These are phyloP conservation scores for Tetracladium marchalianum DNA, from an alignment of 495 filamentous ascomycete genomes.

Conservation along the genomic window DNA sequence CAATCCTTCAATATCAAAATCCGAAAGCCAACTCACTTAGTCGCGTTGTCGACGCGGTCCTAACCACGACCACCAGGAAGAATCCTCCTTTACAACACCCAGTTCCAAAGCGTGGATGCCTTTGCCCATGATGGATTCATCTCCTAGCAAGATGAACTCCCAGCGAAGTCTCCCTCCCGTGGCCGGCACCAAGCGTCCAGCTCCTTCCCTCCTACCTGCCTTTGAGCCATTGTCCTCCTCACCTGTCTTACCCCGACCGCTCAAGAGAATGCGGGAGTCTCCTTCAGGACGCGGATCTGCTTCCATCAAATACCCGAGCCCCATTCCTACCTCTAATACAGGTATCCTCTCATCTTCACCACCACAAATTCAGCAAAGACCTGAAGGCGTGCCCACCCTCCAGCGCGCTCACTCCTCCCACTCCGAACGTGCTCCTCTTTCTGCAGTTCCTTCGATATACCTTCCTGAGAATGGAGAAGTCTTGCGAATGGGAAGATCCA, in stretches of 20 bases:
- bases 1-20: conserved; percentile 9
- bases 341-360: conserved; percentile 87
- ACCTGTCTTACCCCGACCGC: conserved; percentile 65
- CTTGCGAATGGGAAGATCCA: conserved; percentile 81
- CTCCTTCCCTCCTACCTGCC: conserved; percentile 73
- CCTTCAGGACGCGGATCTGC: conserved; percentile 28
- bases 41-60: conserved; percentile 16
- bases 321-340: conserved; percentile 86
- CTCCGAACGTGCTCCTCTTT: conserved; percentile 78
- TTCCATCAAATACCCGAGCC: conserved; percentile 70
- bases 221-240: conserved; percentile 92
- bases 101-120: conserved; percentile 1
- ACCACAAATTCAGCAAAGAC: conserved; percentile 34
- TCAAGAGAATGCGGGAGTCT: conserved; percentile 50
- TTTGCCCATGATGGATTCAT: conserved; percentile 21
- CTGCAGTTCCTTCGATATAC: conserved; percentile 66
- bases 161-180: conserved; percentile 31
- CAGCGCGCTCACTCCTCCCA: conserved; percentile 55
- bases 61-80: conserved; percentile 9
- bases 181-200: conserved; percentile 66
- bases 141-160: conserved; percentile 20
- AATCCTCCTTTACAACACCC: conserved; percentile 3
- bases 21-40: neutral
- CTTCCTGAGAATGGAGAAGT: conserved; percentile 76
- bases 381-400: conserved; percentile 28